phyloP scores from a whole-genome alignment of 345 rosid genomes.

The Zanthoxylum bungeanum region DNA sequence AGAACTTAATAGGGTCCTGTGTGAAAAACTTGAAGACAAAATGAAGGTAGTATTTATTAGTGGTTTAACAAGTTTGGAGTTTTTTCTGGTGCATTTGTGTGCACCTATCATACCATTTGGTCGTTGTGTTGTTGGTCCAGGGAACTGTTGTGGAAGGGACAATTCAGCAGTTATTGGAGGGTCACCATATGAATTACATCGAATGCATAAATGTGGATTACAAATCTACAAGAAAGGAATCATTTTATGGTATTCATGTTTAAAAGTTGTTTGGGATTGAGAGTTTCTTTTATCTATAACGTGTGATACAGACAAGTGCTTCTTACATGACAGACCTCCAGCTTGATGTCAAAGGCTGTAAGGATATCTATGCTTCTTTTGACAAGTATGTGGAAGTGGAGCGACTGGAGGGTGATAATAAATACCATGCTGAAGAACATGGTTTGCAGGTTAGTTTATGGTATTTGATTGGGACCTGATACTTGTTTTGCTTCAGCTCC shows the following conservation, averaged over 20 bases:
- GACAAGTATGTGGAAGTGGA: slow-evolving; percentile 99
- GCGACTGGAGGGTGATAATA: slow-evolving; percentile 96
- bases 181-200: slow-evolving; percentile 97
- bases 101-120: slow-evolving; percentile 8
- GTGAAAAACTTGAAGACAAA: slow-evolving; percentile 94
- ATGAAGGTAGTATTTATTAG: slow-evolving; percentile 95
- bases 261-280: not conserved
- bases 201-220: slow-evolving; percentile 97
- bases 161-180: slow-evolving; percentile 93
- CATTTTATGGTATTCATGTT: slow-evolving; percentile 74
- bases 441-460: slow-evolving; percentile 75
- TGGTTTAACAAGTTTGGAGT: slow-evolving; percentile 11
- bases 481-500: not conserved
- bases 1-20: slow-evolving; percentile 90
- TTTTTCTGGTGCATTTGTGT: slow-evolving; percentile 5
- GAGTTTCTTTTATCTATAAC: not conserved
- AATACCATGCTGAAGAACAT: slow-evolving; percentile 89
- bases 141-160: slow-evolving; percentile 99
- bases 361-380: slow-evolving; percentile 96
- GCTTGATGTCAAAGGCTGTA: slow-evolving; percentile 98
- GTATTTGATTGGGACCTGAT: not conserved
- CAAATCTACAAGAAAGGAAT: slow-evolving; percentile 93
- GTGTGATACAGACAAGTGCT: not conserved
- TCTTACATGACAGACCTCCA: slow-evolving; percentile 71
- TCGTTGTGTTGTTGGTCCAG: slow-evolving; percentile 31